phyloP scores from a whole-genome alignment of 225 moss, liverwort and hornwort genomes.

The Ulota crispa region DNA sequence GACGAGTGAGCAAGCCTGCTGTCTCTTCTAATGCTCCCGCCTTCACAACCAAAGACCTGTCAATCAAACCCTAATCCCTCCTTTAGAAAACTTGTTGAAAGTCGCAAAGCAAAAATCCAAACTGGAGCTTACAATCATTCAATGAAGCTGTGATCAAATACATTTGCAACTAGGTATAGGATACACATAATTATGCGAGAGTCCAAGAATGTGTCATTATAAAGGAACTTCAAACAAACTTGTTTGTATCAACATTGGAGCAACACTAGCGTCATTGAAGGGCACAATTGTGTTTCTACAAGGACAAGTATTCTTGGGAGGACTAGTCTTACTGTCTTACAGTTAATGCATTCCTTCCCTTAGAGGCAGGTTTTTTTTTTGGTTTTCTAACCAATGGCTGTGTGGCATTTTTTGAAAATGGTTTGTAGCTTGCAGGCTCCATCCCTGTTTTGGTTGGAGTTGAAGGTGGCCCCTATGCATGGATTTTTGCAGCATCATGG shows the following conservation, averaged over 20 bases:
- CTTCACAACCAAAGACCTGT: slow-evolving; percentile 66
- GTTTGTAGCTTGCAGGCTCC: no score
- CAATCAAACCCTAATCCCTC: slow-evolving; percentile 26
- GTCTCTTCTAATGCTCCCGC: slow-evolving; percentile 83
- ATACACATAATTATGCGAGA: not conserved
- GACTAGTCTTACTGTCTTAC: not conserved
- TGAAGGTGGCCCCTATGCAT: no score
- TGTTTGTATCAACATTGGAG: not conserved
- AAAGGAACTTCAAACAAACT: not conserved
- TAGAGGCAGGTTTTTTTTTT: no score
- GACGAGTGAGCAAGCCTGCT: slow-evolving; percentile 79
- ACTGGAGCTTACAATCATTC: not conserved
- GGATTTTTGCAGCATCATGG: no score
- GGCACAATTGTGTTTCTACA: not conserved
- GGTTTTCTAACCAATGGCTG: no score
- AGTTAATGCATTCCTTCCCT: not conserved
- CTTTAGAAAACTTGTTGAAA: not conserved
- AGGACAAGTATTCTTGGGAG: not conserved
- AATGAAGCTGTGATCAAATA: not conserved
- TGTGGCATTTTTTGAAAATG: no score
- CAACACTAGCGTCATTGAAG: not conserved
- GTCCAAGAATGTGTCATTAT: not conserved
- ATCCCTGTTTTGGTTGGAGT: no score
- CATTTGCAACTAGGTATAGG: not conserved
- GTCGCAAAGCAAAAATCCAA: not conserved